phyloP scores from a whole-genome alignment of 495 filamentous ascomycete species.

The Aspergillus olivimuriae region DNA sequence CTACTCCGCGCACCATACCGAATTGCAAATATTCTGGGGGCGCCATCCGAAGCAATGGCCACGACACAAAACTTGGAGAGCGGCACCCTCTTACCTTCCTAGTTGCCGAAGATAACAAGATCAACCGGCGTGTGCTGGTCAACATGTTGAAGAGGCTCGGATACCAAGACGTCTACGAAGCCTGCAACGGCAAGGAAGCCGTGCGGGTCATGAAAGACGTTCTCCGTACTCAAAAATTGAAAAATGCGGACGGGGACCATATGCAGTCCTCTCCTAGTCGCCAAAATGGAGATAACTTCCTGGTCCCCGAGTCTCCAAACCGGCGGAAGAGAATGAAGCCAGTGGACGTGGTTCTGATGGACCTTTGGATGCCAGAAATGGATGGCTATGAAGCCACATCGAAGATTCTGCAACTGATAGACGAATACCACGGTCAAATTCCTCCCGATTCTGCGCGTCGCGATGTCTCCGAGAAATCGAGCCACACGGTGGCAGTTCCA shows the following conservation, averaged over 20 bases:
- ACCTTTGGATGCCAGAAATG: constrained; percentile 83
- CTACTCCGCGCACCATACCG: constrained; percentile 21
- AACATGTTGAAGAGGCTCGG: constrained; percentile 67
- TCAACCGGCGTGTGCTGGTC: constrained; percentile 69
- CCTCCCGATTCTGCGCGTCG: constrained; percentile 3
- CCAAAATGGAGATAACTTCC: constrained; percentile 3
- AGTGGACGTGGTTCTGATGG: constrained; percentile 71
- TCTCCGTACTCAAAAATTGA: constrained; percentile 25
- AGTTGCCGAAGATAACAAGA: constrained; percentile 74
- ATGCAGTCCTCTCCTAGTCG: no score
- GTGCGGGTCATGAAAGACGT: constrained; percentile 55
- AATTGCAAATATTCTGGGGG: constrained; percentile 12
- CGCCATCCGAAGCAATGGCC: constrained; percentile 21
- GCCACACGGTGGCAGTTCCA: constrained; percentile 12
- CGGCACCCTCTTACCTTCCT: constrained; percentile 63
- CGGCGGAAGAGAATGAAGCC: constrained; percentile 26
- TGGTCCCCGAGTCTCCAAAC: constrained; percentile 10
- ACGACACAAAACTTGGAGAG: constrained; percentile 44
- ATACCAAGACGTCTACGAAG: constrained; percentile 59
- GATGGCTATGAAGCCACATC: constrained; percentile 73
- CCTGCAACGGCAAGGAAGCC: constrained; percentile 67
- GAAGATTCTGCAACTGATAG: constrained; percentile 52
- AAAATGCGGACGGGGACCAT: no score
- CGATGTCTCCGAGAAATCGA: not conserved
- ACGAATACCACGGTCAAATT: constrained; percentile 23